These are phyloP conservation scores for Aspergillus tanneri DNA, from an alignment of 2,329 filamentous ascomycete species.

Conservation along the genomic window DNA sequence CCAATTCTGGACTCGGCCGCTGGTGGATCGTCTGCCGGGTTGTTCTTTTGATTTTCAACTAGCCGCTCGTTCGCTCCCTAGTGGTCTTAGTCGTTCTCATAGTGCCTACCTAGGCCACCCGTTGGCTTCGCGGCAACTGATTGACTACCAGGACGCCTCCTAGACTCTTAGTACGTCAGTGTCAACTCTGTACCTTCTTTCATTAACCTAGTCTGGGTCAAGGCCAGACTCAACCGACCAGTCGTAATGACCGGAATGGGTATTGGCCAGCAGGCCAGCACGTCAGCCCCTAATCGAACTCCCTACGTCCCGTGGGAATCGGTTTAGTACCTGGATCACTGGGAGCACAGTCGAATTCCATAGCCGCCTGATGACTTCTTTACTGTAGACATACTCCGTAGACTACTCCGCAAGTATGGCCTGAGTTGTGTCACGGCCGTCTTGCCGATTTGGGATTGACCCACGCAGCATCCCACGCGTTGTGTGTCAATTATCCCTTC, in stretches of 20 bases:
- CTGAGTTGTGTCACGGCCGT: slow-evolving; percentile 22
- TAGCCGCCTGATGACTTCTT: slow-evolving; percentile 15
- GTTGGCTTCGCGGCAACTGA: slow-evolving; percentile 2
- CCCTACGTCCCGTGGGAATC: not conserved
- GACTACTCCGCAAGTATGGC: no score
- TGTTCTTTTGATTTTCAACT: slow-evolving; percentile 2
- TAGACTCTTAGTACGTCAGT: slow-evolving; percentile 25
- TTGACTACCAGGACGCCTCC: slow-evolving; percentile 16
- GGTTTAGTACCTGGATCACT: slow-evolving; percentile 5
- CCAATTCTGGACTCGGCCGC: slow-evolving; percentile 11
- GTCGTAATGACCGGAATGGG: slow-evolving; percentile 14
- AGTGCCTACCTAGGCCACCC: not conserved
- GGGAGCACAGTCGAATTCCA: slow-evolving; percentile 5
- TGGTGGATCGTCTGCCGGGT: slow-evolving; percentile 9
- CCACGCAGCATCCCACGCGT: slow-evolving; percentile 24
- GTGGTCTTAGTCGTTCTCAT: not conserved
- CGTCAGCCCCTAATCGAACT: slow-evolving; percentile 11
- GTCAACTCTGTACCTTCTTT: slow-evolving; percentile 19
- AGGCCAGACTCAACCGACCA: slow-evolving; percentile 19
- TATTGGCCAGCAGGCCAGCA: slow-evolving; percentile 18
- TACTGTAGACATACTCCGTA: no score
- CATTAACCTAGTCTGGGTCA: slow-evolving; percentile 15
- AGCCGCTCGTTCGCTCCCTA: not conserved
- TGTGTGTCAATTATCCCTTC: slow-evolving; percentile 9
- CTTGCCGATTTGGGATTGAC: slow-evolving; percentile 17